Conservation (phyloP, 2,329 filamentous ascomycete species). For the Ceratocystis cubensis region DNA sequence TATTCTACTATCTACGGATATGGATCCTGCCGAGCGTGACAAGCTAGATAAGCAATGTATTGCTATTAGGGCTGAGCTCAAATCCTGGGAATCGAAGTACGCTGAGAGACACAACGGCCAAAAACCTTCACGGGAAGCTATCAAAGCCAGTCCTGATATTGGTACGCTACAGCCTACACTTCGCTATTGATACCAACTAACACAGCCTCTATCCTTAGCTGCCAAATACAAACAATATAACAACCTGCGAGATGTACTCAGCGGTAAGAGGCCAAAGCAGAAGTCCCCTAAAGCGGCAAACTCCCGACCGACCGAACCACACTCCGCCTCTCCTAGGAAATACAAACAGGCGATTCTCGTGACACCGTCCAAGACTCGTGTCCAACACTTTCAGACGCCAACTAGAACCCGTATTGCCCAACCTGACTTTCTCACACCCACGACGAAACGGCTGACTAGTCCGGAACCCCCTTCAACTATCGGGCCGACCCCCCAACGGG, state of each 20-base stretch:
- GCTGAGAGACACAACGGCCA: conserved; percentile 47
- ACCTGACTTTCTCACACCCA: conserved; percentile 39
- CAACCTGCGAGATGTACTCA: conserved; percentile 46
- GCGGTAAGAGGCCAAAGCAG: conserved; percentile 37
- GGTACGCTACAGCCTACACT: conserved; percentile 36
- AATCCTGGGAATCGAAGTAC: conserved; percentile 62
- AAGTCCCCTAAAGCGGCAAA: conserved; percentile 26
- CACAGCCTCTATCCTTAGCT: conserved; percentile 26
- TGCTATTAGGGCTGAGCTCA: conserved; percentile 54
- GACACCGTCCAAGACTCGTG: conserved; percentile 35
- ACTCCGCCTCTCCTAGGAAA: conserved; percentile 39
- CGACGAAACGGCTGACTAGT: conserved; percentile 41
- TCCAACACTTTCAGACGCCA: conserved; percentile 25
- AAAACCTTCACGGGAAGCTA: conserved; percentile 62
- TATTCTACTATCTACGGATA: conserved; percentile 24
- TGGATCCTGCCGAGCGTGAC: conserved; percentile 37
- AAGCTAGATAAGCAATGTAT: conserved; percentile 40
- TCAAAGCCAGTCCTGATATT: conserved; percentile 59
- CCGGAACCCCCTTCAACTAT: conserved; percentile 48
- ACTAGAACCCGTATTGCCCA: conserved; percentile 30
- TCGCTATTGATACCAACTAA: not conserved
- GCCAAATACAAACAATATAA: conserved; percentile 72
- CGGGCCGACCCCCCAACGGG: conserved; percentile 67
- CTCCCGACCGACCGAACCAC: conserved; percentile 26
- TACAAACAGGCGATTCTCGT: conserved; percentile 27